Conservation (phyloP, 2,329 filamentous ascomycete genomes). For the Epichloe scottii region DNA sequence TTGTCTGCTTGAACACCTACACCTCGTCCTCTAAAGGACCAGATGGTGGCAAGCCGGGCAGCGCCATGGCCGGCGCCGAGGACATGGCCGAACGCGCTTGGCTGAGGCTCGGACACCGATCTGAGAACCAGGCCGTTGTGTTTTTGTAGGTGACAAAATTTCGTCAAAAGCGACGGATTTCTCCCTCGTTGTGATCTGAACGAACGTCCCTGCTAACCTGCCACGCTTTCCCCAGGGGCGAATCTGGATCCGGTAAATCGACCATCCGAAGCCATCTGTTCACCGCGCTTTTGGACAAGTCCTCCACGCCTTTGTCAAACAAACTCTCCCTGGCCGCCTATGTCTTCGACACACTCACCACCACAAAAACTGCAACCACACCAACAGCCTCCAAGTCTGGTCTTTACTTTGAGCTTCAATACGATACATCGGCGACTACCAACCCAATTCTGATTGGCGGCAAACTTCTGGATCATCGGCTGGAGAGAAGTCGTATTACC, state of each 20-base stretch:
- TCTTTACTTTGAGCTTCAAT: conserved; percentile 91
- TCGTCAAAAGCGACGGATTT: not conserved
- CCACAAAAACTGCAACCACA: conserved; percentile 91
- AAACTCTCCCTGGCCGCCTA: conserved; percentile 91
- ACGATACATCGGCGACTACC: conserved; percentile 75
- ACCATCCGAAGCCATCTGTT: conserved; percentile 84
- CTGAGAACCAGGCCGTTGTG: conserved; percentile 84
- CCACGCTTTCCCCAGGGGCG: conserved; percentile 49
- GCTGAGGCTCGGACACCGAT: conserved; percentile 71
- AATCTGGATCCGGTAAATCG: conserved; percentile 93
- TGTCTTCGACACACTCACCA: conserved; percentile 90
- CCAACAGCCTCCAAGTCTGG: conserved; percentile 93
- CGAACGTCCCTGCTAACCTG: not conserved
- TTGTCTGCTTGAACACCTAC: conserved; percentile 91
- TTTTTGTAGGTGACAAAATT: conserved; percentile 78
- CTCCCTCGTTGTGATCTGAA: not conserved
- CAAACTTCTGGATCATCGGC: conserved; percentile 83
- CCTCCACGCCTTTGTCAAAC: conserved; percentile 81
- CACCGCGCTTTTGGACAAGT: conserved; percentile 74
- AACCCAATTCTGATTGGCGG: conserved; percentile 85
- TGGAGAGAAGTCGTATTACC: conserved; percentile 84
- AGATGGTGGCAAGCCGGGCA: conserved; percentile 84
- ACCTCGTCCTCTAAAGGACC: conserved; percentile 76
- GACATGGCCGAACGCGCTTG: conserved; percentile 82
- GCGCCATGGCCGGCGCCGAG: conserved; percentile 83